Conservation (phyloP, 306 rosid genomes). For the Clitoria ternatea region DNA sequence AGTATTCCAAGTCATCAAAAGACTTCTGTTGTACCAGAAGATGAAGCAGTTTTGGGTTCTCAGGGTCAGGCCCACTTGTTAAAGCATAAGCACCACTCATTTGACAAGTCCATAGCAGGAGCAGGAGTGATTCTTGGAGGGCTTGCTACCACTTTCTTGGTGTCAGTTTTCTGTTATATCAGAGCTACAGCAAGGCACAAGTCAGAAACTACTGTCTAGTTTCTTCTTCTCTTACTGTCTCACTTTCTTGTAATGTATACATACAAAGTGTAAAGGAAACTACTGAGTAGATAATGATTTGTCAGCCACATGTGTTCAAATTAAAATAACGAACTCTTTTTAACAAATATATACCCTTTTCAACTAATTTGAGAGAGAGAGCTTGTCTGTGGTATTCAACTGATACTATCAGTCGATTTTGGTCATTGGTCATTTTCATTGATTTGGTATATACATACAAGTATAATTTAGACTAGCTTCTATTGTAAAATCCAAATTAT, state of each 20-base stretch:
- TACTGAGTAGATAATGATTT: constrained; percentile 9
- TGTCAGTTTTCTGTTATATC: constrained; percentile 67
- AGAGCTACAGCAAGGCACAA: constrained; percentile 62
- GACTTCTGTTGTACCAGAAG: constrained; percentile 9
- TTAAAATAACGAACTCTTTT: not conserved
- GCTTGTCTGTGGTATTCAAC: not conserved
- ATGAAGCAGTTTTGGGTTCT: constrained; percentile 19
- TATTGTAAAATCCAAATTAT: too few relatives aligned
- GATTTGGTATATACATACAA: not conserved
- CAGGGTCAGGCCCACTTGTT: constrained; percentile 9
- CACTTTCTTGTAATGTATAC: constrained; percentile 1
- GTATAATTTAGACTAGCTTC: too few relatives aligned
- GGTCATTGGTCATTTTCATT: not conserved
- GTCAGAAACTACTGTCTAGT: constrained; percentile 3
- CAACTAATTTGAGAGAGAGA: not conserved
- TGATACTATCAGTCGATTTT: not conserved
- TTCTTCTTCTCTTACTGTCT: not conserved
- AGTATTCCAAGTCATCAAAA: constrained; percentile 26
- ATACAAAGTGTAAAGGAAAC: constrained; percentile 18
- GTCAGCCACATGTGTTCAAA: not conserved
- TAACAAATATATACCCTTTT: too few relatives aligned
- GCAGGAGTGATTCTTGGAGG: constrained; percentile 90
- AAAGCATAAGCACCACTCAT: constrained; percentile 37
- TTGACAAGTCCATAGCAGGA: constrained; percentile 70
- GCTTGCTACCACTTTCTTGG: constrained; percentile 69